Evolutionary conservation across 352 stramenopile species (phyloP), one percentile per base, ranked within the genome.

Genomic region (Achlya hypogyna): DNA sequence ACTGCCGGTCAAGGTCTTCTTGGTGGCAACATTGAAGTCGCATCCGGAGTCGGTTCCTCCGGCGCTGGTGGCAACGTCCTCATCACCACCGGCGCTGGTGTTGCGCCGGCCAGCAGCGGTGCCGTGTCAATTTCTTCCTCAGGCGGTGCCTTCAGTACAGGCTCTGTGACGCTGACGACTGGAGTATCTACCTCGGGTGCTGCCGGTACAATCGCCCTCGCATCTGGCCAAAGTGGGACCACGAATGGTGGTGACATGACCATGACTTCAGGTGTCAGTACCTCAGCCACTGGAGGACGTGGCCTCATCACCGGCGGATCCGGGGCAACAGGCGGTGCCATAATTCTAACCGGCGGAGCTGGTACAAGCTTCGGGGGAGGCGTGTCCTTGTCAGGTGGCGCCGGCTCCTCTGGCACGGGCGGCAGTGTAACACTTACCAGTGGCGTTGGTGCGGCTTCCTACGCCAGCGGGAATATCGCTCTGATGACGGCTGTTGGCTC

Each of bases 181-280:
- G 59, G 59, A 3, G 59, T 42, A 18, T 65, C 59, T 0, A 56
- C 59, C 18, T 32, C 59, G 1, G 60, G 38, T 38, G 28, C 60
- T n/a, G 40, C 51, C 20, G 60, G 60, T 14, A 49, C 60, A 14
- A 60, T 67, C 29, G 31, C 45, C 28, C 27, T 25, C 23, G 16
- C 28, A 10, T 49, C 60, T 10, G 60, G 60, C 27, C 42, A 49
- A 58, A 60, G 47, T 28, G 71, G 47, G 8, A 67, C 72, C 64
- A 78, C 75, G 2, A 79, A 88, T 67, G 84, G 82, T 29, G 84
- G 82, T 25, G 69, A 65, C 40, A 77, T 93, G 31, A 69, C 51
- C 63, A 56, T 93, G 4, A 20, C 71, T 27, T 78, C 79, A n/a
- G 84, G 84, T n/a, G 76, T 77, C 27, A 82, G 78, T 9, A 74